Evolutionary conservation across 306 rosid genomes (phyloP).

Genomic region (Abrus precatorius): DNA sequence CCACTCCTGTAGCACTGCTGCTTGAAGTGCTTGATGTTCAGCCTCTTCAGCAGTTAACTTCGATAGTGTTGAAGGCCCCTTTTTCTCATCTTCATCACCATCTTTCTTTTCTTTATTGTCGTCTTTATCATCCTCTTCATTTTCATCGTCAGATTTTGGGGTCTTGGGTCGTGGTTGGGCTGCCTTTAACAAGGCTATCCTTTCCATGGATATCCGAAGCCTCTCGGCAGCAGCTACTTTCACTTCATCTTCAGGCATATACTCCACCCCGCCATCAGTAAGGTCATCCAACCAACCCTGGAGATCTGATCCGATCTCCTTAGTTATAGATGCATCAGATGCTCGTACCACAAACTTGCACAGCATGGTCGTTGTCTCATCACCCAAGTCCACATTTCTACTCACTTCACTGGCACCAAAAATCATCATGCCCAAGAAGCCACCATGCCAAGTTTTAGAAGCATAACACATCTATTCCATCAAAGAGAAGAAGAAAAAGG

Average conservation of each 20-base stretch:
- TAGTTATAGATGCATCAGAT: conserved; percentile 89
- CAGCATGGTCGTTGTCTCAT: conserved; percentile 94
- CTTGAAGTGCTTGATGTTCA: conserved; percentile 98
- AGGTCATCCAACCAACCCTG: conserved; percentile 99
- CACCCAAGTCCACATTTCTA: conserved; percentile 95
- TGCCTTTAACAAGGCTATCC: conserved; percentile 93
- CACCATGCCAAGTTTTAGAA: conserved; percentile 99
- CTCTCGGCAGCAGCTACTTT: conserved; percentile 91
- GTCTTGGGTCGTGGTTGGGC: conserved; percentile 84
- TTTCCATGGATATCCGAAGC: conserved; percentile 94
- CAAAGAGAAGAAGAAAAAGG: neutral
- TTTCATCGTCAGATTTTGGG: conserved; percentile 71
- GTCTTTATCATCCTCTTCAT: conserved; percentile 56
- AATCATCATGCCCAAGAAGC: conserved; percentile 95
- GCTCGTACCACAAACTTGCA: conserved; percentile 97
- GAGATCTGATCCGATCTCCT: conserved; percentile 91
- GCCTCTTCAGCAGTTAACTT: conserved; percentile 96
- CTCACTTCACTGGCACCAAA: conserved; percentile 99
- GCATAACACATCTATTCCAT: conserved; percentile 83
- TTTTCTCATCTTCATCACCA: conserved; percentile 63
- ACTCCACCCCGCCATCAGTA: conserved; percentile 98
- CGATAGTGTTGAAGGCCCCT: conserved; percentile 91
- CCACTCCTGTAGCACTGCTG: conserved; percentile 98
- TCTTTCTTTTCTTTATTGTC: conserved; percentile 61
- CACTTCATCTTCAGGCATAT: conserved; percentile 98